Conservation (phyloP, 1,284 basidiomycete genomes). For the Sanghuangporus weigelae region DNA sequence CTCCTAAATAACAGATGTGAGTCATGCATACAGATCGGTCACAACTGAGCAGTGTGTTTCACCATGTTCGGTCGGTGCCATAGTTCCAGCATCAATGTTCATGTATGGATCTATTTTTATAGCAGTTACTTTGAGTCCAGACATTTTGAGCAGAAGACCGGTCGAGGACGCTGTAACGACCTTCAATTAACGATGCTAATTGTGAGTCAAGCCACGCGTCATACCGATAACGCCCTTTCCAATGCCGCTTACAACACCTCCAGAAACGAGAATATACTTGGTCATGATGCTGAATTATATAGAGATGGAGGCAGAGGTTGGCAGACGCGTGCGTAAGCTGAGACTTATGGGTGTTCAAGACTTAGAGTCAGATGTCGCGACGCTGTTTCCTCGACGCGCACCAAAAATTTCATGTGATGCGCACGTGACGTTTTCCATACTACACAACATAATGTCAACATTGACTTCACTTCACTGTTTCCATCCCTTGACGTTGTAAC, state of each 20-base stretch:
- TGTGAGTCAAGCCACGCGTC: constrained; percentile 24
- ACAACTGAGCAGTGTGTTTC: constrained; percentile 29
- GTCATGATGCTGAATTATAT: constrained; percentile 42
- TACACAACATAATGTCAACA: too few relatives aligned
- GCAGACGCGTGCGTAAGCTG: background rate
- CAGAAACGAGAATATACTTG: constrained; percentile 89
- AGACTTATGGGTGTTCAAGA: too few relatives aligned
- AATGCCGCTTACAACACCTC: constrained; percentile 91
- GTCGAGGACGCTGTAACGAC: constrained; percentile 82
- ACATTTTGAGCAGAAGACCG: constrained; percentile 92
- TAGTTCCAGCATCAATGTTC: constrained; percentile 99
- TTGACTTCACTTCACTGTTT: too few relatives aligned
- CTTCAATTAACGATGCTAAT: constrained; percentile 20
- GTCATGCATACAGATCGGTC: constrained; percentile 10
- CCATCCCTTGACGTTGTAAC: too few relatives aligned
- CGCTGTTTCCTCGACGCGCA: too few relatives aligned
- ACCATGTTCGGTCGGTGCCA: constrained; percentile 99
- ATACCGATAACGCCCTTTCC: constrained; percentile 93
- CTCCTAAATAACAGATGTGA: constrained; percentile 51
- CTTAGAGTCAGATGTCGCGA: too few relatives aligned
- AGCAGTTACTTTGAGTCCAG: constrained; percentile 93
- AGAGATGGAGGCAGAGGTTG: background rate
- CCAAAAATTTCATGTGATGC: too few relatives aligned
- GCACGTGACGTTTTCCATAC: too few relatives aligned
- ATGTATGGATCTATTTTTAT: constrained; percentile 99